Evolutionary conservation across 139 green algal genomes (phyloP), one percentile per base, ranked within the genome.

Genomic region (Raphidocelis subcapitata): DNA sequence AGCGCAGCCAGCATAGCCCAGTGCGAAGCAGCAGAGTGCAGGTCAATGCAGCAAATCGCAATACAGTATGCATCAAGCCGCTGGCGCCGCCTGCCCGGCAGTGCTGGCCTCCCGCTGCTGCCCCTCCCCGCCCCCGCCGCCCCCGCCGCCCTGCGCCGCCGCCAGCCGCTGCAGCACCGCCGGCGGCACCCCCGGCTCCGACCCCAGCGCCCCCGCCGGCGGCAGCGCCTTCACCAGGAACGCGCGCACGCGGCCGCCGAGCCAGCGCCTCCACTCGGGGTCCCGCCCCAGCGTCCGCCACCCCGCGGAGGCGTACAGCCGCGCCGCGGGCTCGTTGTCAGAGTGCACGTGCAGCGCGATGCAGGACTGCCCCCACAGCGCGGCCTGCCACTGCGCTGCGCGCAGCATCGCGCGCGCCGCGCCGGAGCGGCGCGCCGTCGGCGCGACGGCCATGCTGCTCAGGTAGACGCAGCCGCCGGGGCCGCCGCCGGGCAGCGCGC

Each of bases 291-390:
- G 23, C 31, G 64, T 28, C n/a, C 28, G 29, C 67, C 75, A 72
- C 18, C 78, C 78, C 29, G 37, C 20, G 24, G 51, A 26, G 35
- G 37, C 46, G 52, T 84, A 84, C 35, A 84, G 61, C 52, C 32
- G 47, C 18, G 72, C 46, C 5, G 78, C 78, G 32, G 63, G 10
- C 24, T 32, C 36, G 36, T 84, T 84, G 16, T 69, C 52, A 1
- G 49, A 51, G 44, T 74, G 77, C 31, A 84, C 78, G 29, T 84
- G 72, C 72, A 84, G 78, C 61, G 70, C 66, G 21, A 80, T 56
- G 14, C 65, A 32, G 8, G n/a, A 3, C 62, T 80, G 66, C 2
- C 51, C 68, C 78, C 78, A 84, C 2, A 29, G 31, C 32, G 29
- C 62, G 20, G 78, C 78, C 29, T 78, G 72, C 47, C 57, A 55